phyloP scores from a whole-genome alignment of 257 asterid species.

The Solanum tacnaense region DNA sequence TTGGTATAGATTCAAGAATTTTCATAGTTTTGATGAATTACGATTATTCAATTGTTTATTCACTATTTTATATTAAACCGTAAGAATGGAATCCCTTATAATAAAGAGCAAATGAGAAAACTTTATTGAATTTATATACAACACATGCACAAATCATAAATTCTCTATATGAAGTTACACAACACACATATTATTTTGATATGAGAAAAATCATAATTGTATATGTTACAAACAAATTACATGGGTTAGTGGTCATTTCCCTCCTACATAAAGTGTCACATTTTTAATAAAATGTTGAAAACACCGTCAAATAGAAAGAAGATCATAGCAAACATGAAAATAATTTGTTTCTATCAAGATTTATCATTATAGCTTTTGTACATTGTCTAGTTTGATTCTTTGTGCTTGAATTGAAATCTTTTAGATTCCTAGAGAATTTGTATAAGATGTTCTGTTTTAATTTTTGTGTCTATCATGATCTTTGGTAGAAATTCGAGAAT shows the following conservation, averaged over 20 bases:
- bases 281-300: background rate
- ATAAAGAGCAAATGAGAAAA: background rate
- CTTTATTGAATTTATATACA: background rate
- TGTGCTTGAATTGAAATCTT: too few species aligned
- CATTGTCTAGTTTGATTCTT: background rate
- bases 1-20: background rate
- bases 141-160: background rate
- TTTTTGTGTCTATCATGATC: background rate
- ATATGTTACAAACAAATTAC: too few species aligned
- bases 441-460: background rate
- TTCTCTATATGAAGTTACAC: background rate
- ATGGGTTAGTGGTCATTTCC: background rate
- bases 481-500: too few species aligned
- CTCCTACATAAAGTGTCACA: background rate
- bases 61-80: background rate
- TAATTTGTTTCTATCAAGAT: too few species aligned
- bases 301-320: background rate
- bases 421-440: too few species aligned
- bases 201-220: too few species aligned
- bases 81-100: background rate
- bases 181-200: too few species aligned
- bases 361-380: background rate
- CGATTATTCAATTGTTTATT: background rate
- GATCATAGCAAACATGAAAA: background rate
- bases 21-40: background rate